Base-by-base conservation (phyloP, 441 rosid species). In the Pelargonium australe region DNA sequence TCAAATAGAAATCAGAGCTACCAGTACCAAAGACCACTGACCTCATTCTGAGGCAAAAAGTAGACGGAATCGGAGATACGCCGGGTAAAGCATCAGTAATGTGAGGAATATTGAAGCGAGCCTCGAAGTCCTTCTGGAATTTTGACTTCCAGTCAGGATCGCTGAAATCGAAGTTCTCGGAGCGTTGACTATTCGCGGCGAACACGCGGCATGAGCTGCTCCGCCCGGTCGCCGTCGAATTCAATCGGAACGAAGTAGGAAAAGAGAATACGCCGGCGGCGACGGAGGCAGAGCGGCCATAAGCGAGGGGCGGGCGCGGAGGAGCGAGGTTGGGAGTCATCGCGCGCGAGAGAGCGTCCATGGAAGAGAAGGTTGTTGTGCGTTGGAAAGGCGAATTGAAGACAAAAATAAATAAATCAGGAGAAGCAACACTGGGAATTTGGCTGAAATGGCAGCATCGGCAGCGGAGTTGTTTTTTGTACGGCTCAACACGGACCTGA, bases 21-120 rank as follows among this genome's bases (percentile, higher is more conserved):
- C 25, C 1, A 23, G 25, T 5, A 41, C 8, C 63, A 66, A 28
- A 7, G 13, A 25, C 5, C 4, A 17, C 7, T 17, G 40, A 89
- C 97, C 98, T 89, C 98, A 93, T 92, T 76, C 70, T 81, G 68
- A 90, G 97, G 72, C 98, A 94, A 67, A 94, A 94, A 8, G 98
- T 91, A 0, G 98, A 94, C 64, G 83, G 97, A 68, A 89, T 82
- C 1, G 97, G 72, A 1, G 72, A 72, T 1, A 85, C 89, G 43
- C 88, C 92, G 10, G 90, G 85, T 68, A 90, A 90, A n/a, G 78
- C 20, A 70, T 92, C 96, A n/a, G 86, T 87, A 67, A 92, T 31
- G 63, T 92, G 98, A 72, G 98, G 95, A 17, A 92, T 83, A 37
- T 76, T 80, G 72, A 92, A 92, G 45, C 96, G 86, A 13, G 67